Evolutionary conservation across 2,329 filamentous ascomycete genomes (phyloP).

Genomic region (Colletotrichum liaoningense): DNA sequence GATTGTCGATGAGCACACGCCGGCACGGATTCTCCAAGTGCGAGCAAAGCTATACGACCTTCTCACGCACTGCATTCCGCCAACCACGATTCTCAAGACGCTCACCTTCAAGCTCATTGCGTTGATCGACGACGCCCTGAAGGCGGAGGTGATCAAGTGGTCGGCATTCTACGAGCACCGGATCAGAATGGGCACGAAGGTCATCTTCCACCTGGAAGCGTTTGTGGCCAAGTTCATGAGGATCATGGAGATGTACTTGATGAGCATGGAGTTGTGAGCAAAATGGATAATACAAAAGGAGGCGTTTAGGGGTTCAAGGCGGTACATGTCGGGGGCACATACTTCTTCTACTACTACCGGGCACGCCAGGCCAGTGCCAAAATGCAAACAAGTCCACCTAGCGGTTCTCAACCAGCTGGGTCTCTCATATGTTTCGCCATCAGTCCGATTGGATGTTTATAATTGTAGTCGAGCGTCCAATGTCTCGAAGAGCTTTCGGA

Average conservation of each 20-base stretch:
- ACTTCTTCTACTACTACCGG: not conserved
- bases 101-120: conserved; percentile 93
- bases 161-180: conserved; percentile 97
- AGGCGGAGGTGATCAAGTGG: conserved; percentile 94
- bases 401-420: not conserved
- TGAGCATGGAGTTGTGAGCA: conserved; percentile 81
- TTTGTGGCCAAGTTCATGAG: conserved; percentile 99
- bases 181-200: conserved; percentile 90
- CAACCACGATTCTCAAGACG: conserved; percentile 93
- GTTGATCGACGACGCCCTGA: conserved; percentile 88
- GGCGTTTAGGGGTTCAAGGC: conserved; percentile 39
- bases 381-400: not conserved
- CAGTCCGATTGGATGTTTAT: not conserved
- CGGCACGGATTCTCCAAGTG: conserved; percentile 86
- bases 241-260: conserved; percentile 88
- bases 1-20: conserved; percentile 93
- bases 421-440: not conserved
- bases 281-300: conserved; percentile 31
- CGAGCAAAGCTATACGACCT: conserved; percentile 97
- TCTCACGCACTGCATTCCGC: conserved; percentile 95
- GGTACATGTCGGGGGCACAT: not conserved
- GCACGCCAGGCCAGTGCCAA: not conserved
- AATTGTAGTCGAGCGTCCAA: not conserved
- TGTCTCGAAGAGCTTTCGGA: not conserved
- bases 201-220: conserved; percentile 97